Percentiles rank a stretch among this genome's conserved stretches.
Evolutionary conservation across 345 rosid species (phyloP).

Genomic region (Syzygium aromaticum): DNA sequence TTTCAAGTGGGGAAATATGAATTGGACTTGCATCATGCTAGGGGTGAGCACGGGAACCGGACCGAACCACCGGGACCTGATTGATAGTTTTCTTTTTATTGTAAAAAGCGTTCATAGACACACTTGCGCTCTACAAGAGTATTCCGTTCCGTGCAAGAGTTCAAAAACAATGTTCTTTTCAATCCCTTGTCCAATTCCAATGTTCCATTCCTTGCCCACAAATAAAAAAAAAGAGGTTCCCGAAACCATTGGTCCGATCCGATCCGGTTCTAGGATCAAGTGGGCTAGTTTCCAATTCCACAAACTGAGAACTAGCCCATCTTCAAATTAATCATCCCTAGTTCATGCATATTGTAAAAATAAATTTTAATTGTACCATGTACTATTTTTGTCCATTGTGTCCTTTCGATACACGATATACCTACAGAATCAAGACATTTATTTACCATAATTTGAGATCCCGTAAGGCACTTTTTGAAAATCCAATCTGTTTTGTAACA

Average conservation of each 20-base stretch:
- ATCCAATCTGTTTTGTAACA: neutral
- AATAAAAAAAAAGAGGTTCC: neutral
- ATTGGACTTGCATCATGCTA: neutral
- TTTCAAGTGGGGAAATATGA: neutral
- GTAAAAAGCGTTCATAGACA: neutral
- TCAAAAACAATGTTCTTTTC: neutral
- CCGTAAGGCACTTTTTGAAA: neutral
- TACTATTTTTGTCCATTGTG: neutral
- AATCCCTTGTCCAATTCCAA: rapidly evolving
- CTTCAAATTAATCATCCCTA: too few species aligned
- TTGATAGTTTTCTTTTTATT: too few species aligned
- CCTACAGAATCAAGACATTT: neutral
- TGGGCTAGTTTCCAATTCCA: too few species aligned
- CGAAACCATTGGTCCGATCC: too few species aligned
- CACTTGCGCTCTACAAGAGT: neutral
- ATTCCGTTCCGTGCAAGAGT: neutral
- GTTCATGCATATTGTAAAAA: neutral
- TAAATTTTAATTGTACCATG: neutral
- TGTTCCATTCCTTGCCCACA: neutral
- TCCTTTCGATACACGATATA: neutral
- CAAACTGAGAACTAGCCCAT: too few species aligned
- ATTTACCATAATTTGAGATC: neutral
- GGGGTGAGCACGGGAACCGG: too few species aligned
- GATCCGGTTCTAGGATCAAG: too few species aligned
- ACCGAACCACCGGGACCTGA: too few species aligned